Evolutionary conservation across 179 eudicot genomes (phyloP), one percentile per base, ranked within the genome.

Genomic region (Actinidia arguta): DNA sequence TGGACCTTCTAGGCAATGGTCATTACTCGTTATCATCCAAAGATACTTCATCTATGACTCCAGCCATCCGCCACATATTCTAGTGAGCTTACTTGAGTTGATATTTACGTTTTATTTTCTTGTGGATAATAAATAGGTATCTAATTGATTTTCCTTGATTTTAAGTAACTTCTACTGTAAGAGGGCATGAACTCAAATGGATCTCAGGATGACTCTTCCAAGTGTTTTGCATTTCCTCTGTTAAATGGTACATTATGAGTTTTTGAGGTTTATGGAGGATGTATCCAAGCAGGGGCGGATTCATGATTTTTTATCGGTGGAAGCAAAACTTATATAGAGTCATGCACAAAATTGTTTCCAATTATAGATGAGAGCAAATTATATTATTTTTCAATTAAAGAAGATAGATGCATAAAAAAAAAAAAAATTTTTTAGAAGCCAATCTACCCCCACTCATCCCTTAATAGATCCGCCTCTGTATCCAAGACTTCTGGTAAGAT

Each of bases 241-340:
- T 94, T 95, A 80, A 96, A 96, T 88, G 99, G 99, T 59, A 98
- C 99, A 64, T 91, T 96, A 72, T 98, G 99, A 82, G 99, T 96
- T 82, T 96, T 96, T 84, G 99, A 96, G 94, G 99, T 96, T 73
- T 95, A 93, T 46, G 99, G 99, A 42, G 91, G 99, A 83, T 91
- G 98, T 85, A 95, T 96, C 80, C 94, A 93, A 82, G 99, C n/a
- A n/a, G n/a, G n/a, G n/a, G n/a, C n/a, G n/a, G n/a, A n/a, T n/a
- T n/a, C n/a, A n/a, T n/a, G n/a, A n/a, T n/a, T n/a, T n/a, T n/a
- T n/a, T n/a, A n/a, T n/a, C n/a, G n/a, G n/a, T n/a, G n/a, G n/a
- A n/a, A n/a, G n/a, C n/a, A n/a, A n/a, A n/a, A n/a, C n/a, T n/a
- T n/a, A n/a, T n/a, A n/a, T n/a, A n/a, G n/a, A n/a, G n/a, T n/a